Conservation (phyloP, 2,329 filamentous ascomycete species). For the Bipolaris cookei region DNA sequence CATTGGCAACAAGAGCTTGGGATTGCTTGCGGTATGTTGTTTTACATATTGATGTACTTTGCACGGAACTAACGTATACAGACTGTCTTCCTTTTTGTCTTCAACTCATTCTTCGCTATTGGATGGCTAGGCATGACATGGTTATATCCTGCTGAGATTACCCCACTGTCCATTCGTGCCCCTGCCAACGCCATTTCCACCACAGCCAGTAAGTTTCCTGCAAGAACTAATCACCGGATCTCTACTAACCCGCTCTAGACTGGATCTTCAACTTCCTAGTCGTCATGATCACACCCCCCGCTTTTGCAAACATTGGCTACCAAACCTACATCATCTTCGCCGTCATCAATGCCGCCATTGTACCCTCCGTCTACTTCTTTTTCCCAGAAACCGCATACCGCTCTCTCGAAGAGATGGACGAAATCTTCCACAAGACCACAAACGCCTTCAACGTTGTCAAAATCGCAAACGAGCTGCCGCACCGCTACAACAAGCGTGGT, state of each 20-base stretch:
- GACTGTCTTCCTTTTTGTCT: constrained; percentile 87
- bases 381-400: constrained; percentile 65
- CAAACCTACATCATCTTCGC: constrained; percentile 64
- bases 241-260: constrained; percentile 64
- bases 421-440: constrained; percentile 65
- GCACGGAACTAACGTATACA: constrained; percentile 19
- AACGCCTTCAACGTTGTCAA: constrained; percentile 58
- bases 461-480: constrained; percentile 59
- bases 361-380: constrained; percentile 66
- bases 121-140: constrained; percentile 79
- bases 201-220: constrained; percentile 59
- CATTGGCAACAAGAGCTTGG: constrained; percentile 34
- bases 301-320: constrained; percentile 63
- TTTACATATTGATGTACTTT: not conserved
- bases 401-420: constrained; percentile 56
- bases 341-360: constrained; percentile 62
- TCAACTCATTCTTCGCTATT: constrained; percentile 88
- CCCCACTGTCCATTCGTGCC: constrained; percentile 84
- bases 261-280: constrained; percentile 62
- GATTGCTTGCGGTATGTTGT: constrained; percentile 59
- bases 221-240: too few species aligned
- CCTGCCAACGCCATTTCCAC: constrained; percentile 87
- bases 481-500: constrained; percentile 64
- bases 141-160: constrained; percentile 73
- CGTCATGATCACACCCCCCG: constrained; percentile 69